Percentiles rank a stretch among this genome's conserved stretches.
Evolutionary conservation across 176 grass and related monocot species (phyloP).

Genomic region (Dactylis glomerata): DNA sequence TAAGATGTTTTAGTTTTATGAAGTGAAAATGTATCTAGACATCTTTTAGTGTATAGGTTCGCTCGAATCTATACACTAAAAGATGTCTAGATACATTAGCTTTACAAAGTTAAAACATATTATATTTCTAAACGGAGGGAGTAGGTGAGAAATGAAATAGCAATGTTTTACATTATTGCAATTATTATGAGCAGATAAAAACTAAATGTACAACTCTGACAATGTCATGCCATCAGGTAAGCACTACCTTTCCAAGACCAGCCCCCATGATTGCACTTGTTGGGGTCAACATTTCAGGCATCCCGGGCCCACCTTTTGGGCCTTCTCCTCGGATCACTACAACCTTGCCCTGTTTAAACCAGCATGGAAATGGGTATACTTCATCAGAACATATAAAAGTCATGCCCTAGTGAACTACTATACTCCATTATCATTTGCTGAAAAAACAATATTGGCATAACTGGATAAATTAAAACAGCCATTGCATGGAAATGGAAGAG

Average conservation of each 20-base stretch:
- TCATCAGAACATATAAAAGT: slow-evolving; percentile 23
- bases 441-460: background rate
- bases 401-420: background rate
- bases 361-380: slow-evolving; percentile 8
- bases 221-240: background rate
- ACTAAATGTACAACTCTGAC: background rate
- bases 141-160: background rate
- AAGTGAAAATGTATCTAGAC: too few species aligned
- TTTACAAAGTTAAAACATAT: too few species aligned
- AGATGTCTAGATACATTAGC: too few species aligned
- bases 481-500: background rate
- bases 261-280: slow-evolving; percentile 98
- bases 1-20: too few species aligned
- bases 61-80: too few species aligned
- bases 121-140: too few species aligned
- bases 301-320: slow-evolving; percentile 93
- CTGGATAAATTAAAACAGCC: background rate
- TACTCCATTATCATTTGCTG: background rate
- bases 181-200: slow-evolving; percentile 15
- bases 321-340: slow-evolving; percentile 94
- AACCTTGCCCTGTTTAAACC: slow-evolving; percentile 58
- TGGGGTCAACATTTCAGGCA: slow-evolving; percentile 99
- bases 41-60: too few species aligned
- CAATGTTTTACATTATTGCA: background rate
- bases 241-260: slow-evolving; percentile 89